Base-by-base conservation (phyloP, 129 eudicot genomes). In the Calendula officinalis region DNA sequence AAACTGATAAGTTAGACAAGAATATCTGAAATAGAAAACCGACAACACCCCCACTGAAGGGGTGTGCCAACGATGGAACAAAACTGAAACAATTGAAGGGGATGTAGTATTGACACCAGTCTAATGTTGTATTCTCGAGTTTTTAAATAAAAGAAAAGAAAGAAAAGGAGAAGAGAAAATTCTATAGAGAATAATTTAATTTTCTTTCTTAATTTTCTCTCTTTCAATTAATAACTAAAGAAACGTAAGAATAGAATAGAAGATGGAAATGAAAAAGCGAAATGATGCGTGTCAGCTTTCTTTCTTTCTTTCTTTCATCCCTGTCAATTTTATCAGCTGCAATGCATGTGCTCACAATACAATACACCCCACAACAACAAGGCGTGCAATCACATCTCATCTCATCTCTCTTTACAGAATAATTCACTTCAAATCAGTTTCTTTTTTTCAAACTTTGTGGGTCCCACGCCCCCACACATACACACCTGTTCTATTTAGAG, bases 311-410 rank as follows among this genome's bases (percentile, higher is more conserved):
- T 63, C 13, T 73, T 73, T 64, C 71, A 38, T 73, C 71, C 45
- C 51, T 64, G 53, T 65, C 72, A 73, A 56, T 56, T 22, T 43
- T 64, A 46, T 64, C 57, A 63, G 40, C 70, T 43, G 77, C 65
- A 53, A 13, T 13, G 71, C 77, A 72, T 72, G 77, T 72, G 75
- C 68, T 70, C 65, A 7, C 37, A 8, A 3, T 41, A 8, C 10
- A 6, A 13, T 63, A 32, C 68, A 63, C 64, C 64, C 72, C 64
- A 68, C 73, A 49, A 47, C 74, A 45, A 70, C 75, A 70, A 68
- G 73, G 73, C 73, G 75, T 60, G 77, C 70, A 63, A 72, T 62
- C 77, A 72, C 70, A 63, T 72, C 70, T 72, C 44, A 3, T 32
- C 12, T 62, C 77, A 72, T 64, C 53, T 72, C 77, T 72, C 44